These are phyloP conservation scores for Boletus tomentosulus DNA, from an alignment of 768 basidiomycete species.

Conservation along the genomic window DNA sequence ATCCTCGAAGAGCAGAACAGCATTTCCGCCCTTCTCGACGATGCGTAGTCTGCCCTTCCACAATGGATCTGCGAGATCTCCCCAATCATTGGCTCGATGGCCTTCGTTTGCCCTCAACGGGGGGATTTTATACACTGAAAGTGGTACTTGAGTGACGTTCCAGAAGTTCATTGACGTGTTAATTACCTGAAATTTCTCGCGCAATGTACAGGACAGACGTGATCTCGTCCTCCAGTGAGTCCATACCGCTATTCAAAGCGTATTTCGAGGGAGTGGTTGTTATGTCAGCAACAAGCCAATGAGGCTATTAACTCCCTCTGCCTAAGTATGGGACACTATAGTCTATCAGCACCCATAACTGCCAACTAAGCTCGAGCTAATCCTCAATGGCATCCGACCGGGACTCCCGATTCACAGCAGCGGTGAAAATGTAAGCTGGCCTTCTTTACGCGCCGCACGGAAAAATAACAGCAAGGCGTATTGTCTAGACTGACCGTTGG, in stretches of 20 bases:
- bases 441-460: not conserved
- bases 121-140: conserved; percentile 84
- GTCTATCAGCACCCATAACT: not conserved
- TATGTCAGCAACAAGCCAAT: conserved; percentile 20
- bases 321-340: no score
- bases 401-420: not conserved
- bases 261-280: not conserved
- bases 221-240: conserved; percentile 68
- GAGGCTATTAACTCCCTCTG: no score
- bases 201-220: conserved; percentile 87
- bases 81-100: conserved; percentile 91
- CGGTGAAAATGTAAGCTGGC: conserved; percentile 32
- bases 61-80: conserved; percentile 73
- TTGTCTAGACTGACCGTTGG: conserved; percentile 67
- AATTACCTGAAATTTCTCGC: conserved; percentile 84
- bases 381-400: conserved; percentile 21
- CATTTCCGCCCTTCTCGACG: conserved; percentile 68
- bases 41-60: conserved; percentile 93
- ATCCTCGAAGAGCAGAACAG: conserved; percentile 77
- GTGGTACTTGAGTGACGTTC: conserved; percentile 17
- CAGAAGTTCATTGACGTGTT: conserved; percentile 5
- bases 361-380: not conserved
- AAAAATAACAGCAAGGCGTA: conserved; percentile 1
- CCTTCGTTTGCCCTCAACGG: conserved; percentile 83
- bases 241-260: conserved; percentile 35